Evolutionary conservation across 2,329 filamentous ascomycete species (phyloP).

Genomic region (Phyllosticta ampelicida): DNA sequence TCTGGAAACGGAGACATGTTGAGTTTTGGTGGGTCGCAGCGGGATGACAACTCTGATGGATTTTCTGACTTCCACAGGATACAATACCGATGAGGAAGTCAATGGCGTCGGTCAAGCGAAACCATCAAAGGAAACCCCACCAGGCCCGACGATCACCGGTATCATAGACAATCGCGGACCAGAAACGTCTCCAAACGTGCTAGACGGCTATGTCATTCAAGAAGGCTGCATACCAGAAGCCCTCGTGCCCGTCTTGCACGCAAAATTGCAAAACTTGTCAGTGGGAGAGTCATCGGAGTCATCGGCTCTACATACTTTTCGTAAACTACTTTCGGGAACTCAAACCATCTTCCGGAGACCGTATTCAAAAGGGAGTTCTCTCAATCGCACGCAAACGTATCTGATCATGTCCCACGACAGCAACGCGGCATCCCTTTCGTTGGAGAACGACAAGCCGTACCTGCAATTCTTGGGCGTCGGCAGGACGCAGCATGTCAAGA

Average conservation of each 20-base stretch:
- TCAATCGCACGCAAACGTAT: constrained; percentile 52
- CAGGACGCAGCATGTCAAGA: constrained; percentile 43
- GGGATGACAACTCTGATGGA: too few species aligned
- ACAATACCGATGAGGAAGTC: constrained; percentile 47
- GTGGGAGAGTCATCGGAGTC: constrained; percentile 33
- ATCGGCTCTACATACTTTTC: constrained; percentile 26
- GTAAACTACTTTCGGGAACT: constrained; percentile 37
- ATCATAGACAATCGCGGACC: constrained; percentile 49
- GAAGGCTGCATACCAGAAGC: constrained; percentile 52
- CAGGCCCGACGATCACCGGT: constrained; percentile 53
- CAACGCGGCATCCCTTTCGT: constrained; percentile 48
- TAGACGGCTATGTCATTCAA: constrained; percentile 54
- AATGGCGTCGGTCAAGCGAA: constrained; percentile 44
- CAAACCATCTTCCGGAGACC: constrained; percentile 49
- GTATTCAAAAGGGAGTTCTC: constrained; percentile 44
- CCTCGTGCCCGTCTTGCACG: constrained; percentile 45
- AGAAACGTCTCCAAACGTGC: constrained; percentile 32
- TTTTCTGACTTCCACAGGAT: constrained; percentile 23
- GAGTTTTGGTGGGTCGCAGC: constrained; percentile 36
- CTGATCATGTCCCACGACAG: constrained; percentile 58
- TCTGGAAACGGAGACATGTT: constrained; percentile 58
- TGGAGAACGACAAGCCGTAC: constrained; percentile 49
- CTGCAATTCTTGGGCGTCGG: constrained; percentile 51
- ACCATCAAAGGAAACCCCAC: constrained; percentile 39
- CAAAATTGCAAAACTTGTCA: constrained; percentile 45